These are phyloP conservation scores for Blastosporella zonata DNA, from an alignment of 1,284 basidiomycete species.

Conservation along the genomic window DNA sequence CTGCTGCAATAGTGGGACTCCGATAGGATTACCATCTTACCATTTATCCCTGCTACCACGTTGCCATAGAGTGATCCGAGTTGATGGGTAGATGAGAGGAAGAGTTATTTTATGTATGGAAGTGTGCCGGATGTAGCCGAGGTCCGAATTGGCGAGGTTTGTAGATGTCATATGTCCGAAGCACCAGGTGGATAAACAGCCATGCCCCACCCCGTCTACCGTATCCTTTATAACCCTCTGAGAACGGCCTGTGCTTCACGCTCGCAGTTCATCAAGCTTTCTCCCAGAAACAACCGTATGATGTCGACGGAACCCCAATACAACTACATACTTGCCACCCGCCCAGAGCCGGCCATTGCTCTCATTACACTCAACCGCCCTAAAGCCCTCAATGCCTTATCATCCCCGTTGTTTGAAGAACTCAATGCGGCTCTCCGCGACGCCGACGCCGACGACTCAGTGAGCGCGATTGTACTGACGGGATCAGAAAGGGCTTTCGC, in stretches of 20 bases:
- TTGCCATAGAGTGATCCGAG: slow-evolving; percentile 22
- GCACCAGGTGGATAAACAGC: slow-evolving; percentile 7
- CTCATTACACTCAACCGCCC: slow-evolving; percentile 95
- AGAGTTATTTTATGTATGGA: not conserved
- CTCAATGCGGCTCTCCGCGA: slow-evolving; percentile 75
- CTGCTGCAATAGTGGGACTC: slow-evolving; percentile 31
- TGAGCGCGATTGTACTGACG: slow-evolving; percentile 90
- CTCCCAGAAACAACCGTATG: slow-evolving; percentile 25
- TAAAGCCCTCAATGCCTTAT: slow-evolving; percentile 93
- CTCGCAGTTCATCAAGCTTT: slow-evolving; percentile 12
- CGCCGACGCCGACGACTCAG: slow-evolving; percentile 68
- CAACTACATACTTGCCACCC: slow-evolving; percentile 73
- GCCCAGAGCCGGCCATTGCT: slow-evolving; percentile 73
- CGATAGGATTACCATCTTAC: slow-evolving; percentile 40
- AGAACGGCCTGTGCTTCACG: slow-evolving; percentile 12
- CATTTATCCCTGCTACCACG: slow-evolving; percentile 37
- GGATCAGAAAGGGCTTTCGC: slow-evolving; percentile 95
- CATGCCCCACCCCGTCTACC: slow-evolving; percentile 21
- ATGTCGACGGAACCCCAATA: slow-evolving; percentile 49
- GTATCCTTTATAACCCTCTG: slow-evolving; percentile 19
- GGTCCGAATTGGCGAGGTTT: slow-evolving; percentile 6
- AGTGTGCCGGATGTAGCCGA: slow-evolving; percentile 14
- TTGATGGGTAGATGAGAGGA: slow-evolving; percentile 3
- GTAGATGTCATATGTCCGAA: not conserved
- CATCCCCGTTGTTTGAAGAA: slow-evolving; percentile 73